Evolutionary conservation across 495 filamentous ascomycete genomes (phyloP), one percentile per base, ranked within the genome.

Genomic region (Staphylotrichum tortipilum): DNA sequence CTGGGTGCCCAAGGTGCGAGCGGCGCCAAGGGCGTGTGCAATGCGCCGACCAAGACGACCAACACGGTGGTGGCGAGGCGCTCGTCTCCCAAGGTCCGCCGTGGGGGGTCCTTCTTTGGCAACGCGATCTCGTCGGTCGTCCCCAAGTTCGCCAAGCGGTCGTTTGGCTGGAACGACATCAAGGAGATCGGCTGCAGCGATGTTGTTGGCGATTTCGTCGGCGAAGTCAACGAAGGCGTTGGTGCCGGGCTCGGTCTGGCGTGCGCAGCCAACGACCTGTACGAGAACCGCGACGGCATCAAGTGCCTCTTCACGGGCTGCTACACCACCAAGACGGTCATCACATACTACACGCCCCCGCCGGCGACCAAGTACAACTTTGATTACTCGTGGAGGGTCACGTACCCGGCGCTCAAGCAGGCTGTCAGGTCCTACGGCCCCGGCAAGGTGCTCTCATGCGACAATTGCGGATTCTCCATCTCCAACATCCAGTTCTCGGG

Each of bases 291-390:
- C 36, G 36, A 22, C 18, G 11, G 11, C 6, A 5, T 15, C 38
- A 15, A 15, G 38, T 41, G 38, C 38, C 5, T 41, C 5, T 15
- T 26, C 12, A 41, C 14, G 7, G 4, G 4, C 14, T 39, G 37
- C 37, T 39, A 12, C 21, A 22, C 8, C 37, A 39, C 37, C 3
- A 22, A 18, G 2, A 41, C 22, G 22, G 6, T 41, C 38, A 41
- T 41, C 38, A 41, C 38, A 12, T 41, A 28, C 22, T 41, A 28
- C 38, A 41, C 38, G 21, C 38, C 38, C 6, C 38, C 38, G 4
- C 38, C 38, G 38, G 38, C 38, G 22, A 41, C 38, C 38, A 15
- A n/a, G 38, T 41, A 41, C 38, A 28, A 41, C 38, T 41, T 41
- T 41, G 24, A 42, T n/a, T 42, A 42, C 24, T 29, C 39, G 3